Conservation (phyloP, 2,329 filamentous ascomycete species). For the Colletotrichum musae region DNA sequence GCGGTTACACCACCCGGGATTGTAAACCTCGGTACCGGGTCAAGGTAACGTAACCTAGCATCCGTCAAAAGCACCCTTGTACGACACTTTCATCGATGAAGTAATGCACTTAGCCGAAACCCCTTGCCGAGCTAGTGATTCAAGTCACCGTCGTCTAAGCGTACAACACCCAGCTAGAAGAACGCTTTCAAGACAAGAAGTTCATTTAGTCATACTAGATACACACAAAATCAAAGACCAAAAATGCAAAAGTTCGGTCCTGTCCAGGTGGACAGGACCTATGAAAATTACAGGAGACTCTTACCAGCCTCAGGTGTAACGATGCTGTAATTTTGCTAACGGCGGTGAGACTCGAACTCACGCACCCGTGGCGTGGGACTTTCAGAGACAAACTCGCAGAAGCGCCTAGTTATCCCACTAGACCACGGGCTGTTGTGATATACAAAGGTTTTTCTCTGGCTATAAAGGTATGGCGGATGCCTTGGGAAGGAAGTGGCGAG, state of each 20-base stretch:
- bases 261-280: neutral
- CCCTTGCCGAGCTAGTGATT: no score
- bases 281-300: constrained; percentile 25
- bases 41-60: neutral
- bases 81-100: neutral
- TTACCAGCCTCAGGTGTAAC: constrained; percentile 32
- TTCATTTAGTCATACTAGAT: no score
- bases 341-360: constrained; percentile 16
- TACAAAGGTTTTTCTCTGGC: neutral
- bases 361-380: constrained; percentile 19
- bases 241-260: constrained; percentile 10
- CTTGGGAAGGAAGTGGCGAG: neutral
- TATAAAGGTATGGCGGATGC: neutral
- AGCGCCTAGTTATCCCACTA: constrained; percentile 17
- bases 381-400: constrained; percentile 4
- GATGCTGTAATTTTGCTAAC: constrained; percentile 16
- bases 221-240: neutral
- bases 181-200: no score
- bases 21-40: neutral
- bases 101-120: no score
- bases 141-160: no score
- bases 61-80: neutral
- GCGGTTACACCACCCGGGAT: no score
- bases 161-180: no score
- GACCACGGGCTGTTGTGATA: constrained; percentile 14